These are phyloP conservation scores for Cairneyella variabilis DNA, from an alignment of 495 filamentous ascomycete genomes.

Conservation along the genomic window DNA sequence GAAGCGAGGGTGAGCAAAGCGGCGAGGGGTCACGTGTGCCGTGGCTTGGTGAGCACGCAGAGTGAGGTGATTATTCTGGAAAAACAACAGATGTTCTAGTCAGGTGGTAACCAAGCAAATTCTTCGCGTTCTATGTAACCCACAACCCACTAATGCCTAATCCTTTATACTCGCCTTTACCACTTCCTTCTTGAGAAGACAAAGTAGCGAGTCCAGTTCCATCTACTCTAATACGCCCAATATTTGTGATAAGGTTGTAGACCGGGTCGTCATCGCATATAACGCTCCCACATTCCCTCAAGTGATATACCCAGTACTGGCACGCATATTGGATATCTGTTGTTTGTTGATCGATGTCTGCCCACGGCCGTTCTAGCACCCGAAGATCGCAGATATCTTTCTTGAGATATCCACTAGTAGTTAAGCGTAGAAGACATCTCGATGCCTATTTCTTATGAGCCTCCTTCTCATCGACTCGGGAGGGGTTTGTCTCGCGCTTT, in stretches of 20 bases:
- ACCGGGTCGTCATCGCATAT: constrained; percentile 25
- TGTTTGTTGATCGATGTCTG: constrained; percentile 17
- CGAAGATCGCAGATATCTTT: constrained; percentile 38
- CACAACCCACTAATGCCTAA: too few relatives aligned
- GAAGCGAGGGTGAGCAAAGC: too few relatives aligned
- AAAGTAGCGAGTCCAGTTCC: too few relatives aligned
- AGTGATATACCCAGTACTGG: constrained; percentile 41
- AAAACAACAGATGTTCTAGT: too few relatives aligned
- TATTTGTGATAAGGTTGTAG: constrained; percentile 34
- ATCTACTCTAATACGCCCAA: too few relatives aligned
- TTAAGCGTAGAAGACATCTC: constrained; percentile 34
- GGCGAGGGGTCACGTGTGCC: too few relatives aligned
- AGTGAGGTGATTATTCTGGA: too few relatives aligned
- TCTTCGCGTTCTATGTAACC: too few relatives aligned
- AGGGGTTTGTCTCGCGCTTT: constrained; percentile 28
- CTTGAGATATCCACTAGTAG: constrained; percentile 26
- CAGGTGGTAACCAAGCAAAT: too few relatives aligned
- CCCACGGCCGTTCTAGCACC: constrained; percentile 23
- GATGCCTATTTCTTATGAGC: constrained; percentile 30
- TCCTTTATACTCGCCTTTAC: too few relatives aligned
- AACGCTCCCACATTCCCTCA: constrained; percentile 26
- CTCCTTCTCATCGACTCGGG: constrained; percentile 37
- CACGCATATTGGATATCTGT: constrained; percentile 28
- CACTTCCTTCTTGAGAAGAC: too few relatives aligned
- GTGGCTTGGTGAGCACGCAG: too few relatives aligned